phyloP scores from a whole-genome alignment of 257 asterid species.

The Parsonsia alboflavescens region DNA sequence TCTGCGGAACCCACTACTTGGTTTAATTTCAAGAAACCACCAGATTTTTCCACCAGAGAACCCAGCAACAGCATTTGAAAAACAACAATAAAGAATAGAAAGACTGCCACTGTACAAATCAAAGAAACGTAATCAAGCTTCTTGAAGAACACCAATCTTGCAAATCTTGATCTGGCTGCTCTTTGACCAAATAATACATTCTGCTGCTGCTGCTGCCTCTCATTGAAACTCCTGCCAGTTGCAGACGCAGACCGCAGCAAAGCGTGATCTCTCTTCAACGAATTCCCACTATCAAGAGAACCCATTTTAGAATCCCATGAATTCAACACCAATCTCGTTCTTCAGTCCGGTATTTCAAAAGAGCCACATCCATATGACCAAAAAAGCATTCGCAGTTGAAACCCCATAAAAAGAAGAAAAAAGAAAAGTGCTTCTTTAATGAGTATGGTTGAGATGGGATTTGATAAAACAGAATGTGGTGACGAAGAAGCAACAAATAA shows the following conservation, averaged over 20 bases:
- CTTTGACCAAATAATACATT: constrained; percentile 33
- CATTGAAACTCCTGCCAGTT: constrained; percentile 17
- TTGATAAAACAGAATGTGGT: background rate
- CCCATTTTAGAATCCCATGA: constrained; percentile 76
- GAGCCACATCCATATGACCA: background rate
- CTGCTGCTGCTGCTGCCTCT: constrained; percentile 21
- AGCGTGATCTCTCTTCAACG: constrained; percentile 46
- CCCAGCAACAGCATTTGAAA: constrained; percentile 66
- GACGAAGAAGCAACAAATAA: background rate
- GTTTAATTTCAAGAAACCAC: constrained; percentile 26
- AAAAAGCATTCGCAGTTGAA: background rate
- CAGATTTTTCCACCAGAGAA: constrained; percentile 37
- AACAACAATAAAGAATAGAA: constrained; percentile 55
- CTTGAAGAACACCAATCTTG: constrained; percentile 49
- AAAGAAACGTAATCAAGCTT: constrained; percentile 54
- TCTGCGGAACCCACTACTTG: constrained; percentile 29
- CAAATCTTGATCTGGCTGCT: constrained; percentile 73
- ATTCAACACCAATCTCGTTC: constrained; percentile 10
- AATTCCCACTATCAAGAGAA: constrained; percentile 55
- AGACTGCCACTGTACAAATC: constrained; percentile 51
- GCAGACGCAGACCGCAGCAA: constrained; percentile 42
- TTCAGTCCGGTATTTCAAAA: background rate
- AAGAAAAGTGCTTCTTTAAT: background rate
- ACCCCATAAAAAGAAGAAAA: background rate
- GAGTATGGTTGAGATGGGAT: constrained; percentile 8